Percentiles rank a stretch among this genome's conserved stretches.
Evolutionary conservation across 345 rosid species (phyloP).

Genomic region (Eucalyptus curtisii): DNA sequence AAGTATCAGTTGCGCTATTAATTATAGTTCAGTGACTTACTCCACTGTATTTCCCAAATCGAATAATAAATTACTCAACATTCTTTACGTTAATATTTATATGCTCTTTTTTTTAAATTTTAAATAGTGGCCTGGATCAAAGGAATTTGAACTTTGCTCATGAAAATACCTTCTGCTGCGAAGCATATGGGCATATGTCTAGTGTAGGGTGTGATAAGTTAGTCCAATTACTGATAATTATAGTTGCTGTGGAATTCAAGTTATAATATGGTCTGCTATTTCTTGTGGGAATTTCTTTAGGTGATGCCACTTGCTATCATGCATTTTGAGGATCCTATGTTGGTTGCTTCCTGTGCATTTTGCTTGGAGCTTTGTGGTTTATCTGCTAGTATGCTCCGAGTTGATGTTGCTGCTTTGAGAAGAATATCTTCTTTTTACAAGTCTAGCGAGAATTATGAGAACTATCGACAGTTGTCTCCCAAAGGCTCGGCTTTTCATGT

Average conservation of each 20-base stretch:
- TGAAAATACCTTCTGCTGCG: not conserved
- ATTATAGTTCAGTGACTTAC: not conserved
- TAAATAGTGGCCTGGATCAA: not conserved
- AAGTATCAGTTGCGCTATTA: not conserved
- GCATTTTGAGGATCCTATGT: constrained; percentile 66
- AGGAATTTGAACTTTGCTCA: not conserved
- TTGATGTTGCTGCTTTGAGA: constrained; percentile 73
- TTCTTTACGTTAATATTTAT: not conserved
- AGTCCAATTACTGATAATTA: not conserved
- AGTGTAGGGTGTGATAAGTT: not conserved
- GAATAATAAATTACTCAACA: not conserved
- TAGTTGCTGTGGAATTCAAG: not conserved
- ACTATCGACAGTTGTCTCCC: constrained; percentile 29
- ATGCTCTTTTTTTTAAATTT: not conserved
- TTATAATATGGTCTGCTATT: not conserved
- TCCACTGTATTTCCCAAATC: not conserved
- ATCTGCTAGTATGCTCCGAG: constrained; percentile 72
- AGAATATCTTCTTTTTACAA: constrained; percentile 76
- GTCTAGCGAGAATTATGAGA: constrained; percentile 29
- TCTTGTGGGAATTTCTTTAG: constrained; percentile 19
- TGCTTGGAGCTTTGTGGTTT: constrained; percentile 88
- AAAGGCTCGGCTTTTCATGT: constrained; percentile 53
- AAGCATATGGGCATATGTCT: not conserved
- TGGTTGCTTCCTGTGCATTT: constrained; percentile 88
- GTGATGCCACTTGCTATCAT: constrained; percentile 85